Conservation (phyloP, 2,329 filamentous ascomycete species). For the Xylariaceae sp. region DNA sequence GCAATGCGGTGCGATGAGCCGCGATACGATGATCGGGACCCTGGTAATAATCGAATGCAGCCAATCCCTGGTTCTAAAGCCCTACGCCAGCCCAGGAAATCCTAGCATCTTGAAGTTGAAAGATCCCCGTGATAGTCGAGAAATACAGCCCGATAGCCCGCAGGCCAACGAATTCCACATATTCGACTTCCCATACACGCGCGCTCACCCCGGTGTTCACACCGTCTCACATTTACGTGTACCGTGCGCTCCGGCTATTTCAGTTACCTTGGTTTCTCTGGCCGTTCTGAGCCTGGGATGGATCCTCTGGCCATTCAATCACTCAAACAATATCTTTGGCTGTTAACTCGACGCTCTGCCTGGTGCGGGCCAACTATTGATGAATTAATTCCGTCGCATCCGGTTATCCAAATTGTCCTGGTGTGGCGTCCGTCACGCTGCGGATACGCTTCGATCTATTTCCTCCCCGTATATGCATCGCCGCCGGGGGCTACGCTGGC, state of each 20-base stretch:
- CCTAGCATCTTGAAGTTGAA: background rate
- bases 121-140: background rate
- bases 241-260: too few relatives aligned
- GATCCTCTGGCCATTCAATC: background rate
- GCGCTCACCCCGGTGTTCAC: too few relatives aligned
- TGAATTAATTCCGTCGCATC: background rate
- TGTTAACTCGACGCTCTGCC: conserved; percentile 4
- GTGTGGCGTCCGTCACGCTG: background rate
- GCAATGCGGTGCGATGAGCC: background rate
- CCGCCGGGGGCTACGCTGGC: background rate
- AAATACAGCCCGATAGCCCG: background rate
- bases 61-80: background rate
- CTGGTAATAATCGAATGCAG: background rate
- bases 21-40: background rate
- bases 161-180: background rate
- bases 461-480: too few relatives aligned
- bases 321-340: background rate
- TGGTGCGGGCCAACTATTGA: conserved; percentile 12
- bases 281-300: background rate
- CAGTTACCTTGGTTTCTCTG: too few relatives aligned
- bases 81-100: background rate
- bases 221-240: too few relatives aligned
- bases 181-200: background rate
- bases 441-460: too few relatives aligned
- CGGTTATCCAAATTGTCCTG: background rate